Conservation (phyloP, 2,329 filamentous ascomycete genomes). For the Raffaelea arxii region DNA sequence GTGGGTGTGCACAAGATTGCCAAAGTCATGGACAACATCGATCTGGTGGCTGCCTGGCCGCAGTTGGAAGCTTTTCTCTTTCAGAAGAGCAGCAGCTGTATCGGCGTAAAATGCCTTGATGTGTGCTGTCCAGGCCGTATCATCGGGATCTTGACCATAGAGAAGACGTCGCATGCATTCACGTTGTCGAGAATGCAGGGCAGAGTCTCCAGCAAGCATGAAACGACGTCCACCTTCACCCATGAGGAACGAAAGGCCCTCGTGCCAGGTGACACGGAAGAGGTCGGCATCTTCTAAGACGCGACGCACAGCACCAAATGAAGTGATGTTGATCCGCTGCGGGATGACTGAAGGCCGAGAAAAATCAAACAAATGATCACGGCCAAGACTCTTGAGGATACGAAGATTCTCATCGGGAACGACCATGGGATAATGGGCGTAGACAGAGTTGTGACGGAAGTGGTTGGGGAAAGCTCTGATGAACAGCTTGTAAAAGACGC, state of each 20-base stretch:
- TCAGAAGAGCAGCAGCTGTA: slow-evolving; percentile 51
- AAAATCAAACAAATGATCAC: slow-evolving; percentile 61
- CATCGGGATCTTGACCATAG: no score
- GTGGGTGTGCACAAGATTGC: slow-evolving; percentile 55
- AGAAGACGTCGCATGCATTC: slow-evolving; percentile 47
- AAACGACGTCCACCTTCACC: slow-evolving; percentile 42
- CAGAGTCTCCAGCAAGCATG: slow-evolving; percentile 44
- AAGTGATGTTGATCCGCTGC: slow-evolving; percentile 44
- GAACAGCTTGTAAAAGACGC: slow-evolving; percentile 77
- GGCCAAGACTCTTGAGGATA: slow-evolving; percentile 58
- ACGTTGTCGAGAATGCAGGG: slow-evolving; percentile 38
- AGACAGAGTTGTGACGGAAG: slow-evolving; percentile 69
- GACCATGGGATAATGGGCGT: slow-evolving; percentile 67
- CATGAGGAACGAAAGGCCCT: slow-evolving; percentile 54
- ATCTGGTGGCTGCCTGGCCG: slow-evolving; percentile 53
- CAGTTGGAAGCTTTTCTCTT: slow-evolving; percentile 54
- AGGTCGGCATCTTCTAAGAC: slow-evolving; percentile 50
- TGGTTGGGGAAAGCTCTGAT: slow-evolving; percentile 70
- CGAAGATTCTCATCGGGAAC: slow-evolving; percentile 62
- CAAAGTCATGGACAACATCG: slow-evolving; percentile 62
- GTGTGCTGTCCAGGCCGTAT: slow-evolving; percentile 49
- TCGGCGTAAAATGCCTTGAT: slow-evolving; percentile 59
- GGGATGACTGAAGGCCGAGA: slow-evolving; percentile 45
- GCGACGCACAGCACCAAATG: slow-evolving; percentile 50
- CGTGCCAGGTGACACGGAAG: slow-evolving; percentile 58